Evolutionary conservation across 1,284 basidiomycete species (phyloP).

Genomic region (Ustilago bromivora): DNA sequence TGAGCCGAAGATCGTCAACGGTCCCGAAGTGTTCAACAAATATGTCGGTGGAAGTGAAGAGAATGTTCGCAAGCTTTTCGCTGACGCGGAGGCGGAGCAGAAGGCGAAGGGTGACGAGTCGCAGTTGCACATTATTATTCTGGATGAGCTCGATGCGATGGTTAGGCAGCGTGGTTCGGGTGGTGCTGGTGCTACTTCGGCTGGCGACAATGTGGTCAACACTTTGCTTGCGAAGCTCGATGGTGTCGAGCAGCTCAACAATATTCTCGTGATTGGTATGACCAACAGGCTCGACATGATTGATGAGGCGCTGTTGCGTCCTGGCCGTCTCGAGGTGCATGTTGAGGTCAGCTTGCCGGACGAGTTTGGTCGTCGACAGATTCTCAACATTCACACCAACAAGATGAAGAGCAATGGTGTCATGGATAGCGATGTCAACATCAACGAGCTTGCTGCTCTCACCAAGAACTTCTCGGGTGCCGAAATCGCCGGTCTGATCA

Average conservation of each 20-base stretch:
- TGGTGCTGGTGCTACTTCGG: slow-evolving; percentile 82
- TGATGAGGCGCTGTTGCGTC: slow-evolving; percentile 95
- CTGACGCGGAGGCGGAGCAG: slow-evolving; percentile 98
- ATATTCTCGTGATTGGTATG: slow-evolving; percentile 99
- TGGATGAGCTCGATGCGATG: slow-evolving; percentile 98
- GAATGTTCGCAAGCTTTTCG: slow-evolving; percentile 97
- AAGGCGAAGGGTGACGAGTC: slow-evolving; percentile 99
- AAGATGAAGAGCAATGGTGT: slow-evolving; percentile 94
- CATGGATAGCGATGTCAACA: slow-evolving; percentile 88
- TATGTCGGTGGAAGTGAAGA: slow-evolving; percentile 98
- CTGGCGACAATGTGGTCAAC: slow-evolving; percentile 98
- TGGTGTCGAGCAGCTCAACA: slow-evolving; percentile 98
- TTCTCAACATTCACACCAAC: slow-evolving; percentile 92
- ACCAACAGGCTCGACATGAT: slow-evolving; percentile 99
- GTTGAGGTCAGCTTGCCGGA: slow-evolving; percentile 99
- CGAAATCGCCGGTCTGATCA: slow-evolving; percentile 94
- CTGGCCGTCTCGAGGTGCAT: slow-evolving; percentile 99
- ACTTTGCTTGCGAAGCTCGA: slow-evolving; percentile 99
- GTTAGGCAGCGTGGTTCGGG: slow-evolving; percentile 88
- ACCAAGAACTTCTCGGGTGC: slow-evolving; percentile 99
- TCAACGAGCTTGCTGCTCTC: slow-evolving; percentile 82
- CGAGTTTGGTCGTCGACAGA: slow-evolving; percentile 90
- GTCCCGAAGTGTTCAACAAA: slow-evolving; percentile 97
- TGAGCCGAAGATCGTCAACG: slow-evolving; percentile 98
- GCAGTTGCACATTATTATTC: slow-evolving; percentile 98